Evolutionary conservation across 176 grass and related monocot genomes (phyloP).

Genomic region (Oryza brachyantha): DNA sequence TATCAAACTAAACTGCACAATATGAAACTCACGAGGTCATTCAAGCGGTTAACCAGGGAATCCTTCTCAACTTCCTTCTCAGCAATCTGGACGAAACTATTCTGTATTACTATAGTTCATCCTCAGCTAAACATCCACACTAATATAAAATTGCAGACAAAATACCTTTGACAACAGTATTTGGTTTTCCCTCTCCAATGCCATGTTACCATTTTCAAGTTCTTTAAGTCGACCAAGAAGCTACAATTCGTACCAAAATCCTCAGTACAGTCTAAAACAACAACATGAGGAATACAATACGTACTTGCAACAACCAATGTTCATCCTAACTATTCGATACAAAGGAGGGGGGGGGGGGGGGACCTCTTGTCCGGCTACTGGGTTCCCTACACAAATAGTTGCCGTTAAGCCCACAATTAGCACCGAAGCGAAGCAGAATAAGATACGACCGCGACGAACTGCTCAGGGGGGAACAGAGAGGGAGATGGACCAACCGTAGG

Average conservation of each 20-base stretch:
- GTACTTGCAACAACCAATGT: neutral
- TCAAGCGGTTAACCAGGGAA: constrained; percentile 62
- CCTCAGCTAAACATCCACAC: neutral
- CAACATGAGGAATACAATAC: neutral
- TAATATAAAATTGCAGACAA: neutral
- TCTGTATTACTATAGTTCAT: constrained; percentile 18
- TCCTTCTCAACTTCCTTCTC: constrained; percentile 81
- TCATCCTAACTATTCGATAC: neutral
- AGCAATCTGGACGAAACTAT: constrained; percentile 45
- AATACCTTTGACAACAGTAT: constrained; percentile 65
- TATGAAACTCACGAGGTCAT: constrained; percentile 57
- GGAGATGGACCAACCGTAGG: constrained; percentile 39
- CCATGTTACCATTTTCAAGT: constrained; percentile 61
- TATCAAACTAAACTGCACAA: constrained; percentile 18
- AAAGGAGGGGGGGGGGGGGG: neutral
- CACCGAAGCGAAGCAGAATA: neutral
- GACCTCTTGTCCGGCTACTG: constrained; percentile 35
- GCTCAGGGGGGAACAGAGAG: neutral
- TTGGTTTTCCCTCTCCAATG: constrained; percentile 67
- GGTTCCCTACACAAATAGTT: constrained; percentile 26
- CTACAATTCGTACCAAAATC: constrained; percentile 37
- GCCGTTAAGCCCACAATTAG: neutral
- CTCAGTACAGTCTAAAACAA: neutral
- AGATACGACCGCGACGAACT: neutral
- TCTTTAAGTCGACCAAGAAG: constrained; percentile 59